Evolutionary conservation across 2,329 filamentous ascomycete genomes (phyloP), one percentile per base, ranked within the genome.

Genomic region (Raffaelea ambrosiae): DNA sequence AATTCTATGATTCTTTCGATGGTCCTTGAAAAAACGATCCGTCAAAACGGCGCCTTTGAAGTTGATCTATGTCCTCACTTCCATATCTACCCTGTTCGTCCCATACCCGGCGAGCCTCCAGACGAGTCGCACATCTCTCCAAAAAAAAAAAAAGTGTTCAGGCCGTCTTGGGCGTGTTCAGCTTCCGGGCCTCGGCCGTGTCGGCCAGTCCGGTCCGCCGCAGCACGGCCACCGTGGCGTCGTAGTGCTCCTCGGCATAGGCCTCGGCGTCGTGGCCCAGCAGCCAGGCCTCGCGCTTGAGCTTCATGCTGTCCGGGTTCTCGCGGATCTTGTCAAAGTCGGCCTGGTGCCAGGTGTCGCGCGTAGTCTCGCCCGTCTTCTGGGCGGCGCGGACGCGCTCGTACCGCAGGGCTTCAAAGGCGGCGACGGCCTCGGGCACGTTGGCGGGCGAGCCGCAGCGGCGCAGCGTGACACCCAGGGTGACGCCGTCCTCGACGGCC

Each of bases 401-500:
- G 38, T 63, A 63, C 19, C 61, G 52, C 18, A 63, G 48, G 20
- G 59, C 59, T 50, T 63, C 61, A 13, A 59, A 63, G 0, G 59
- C 57, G 8, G 55, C 56, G 4, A 61, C 44, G 8, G 59, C 60
- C 11, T 50, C 50, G 2, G 59, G 59, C 11, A 60, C 57, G 26
- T 23, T 19, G 31, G 45, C 46, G 9, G 42, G 26, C 3, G 21
- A 20, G 18, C 44, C 49, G 13, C 46, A 47, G 20, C 48, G 47
- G 19, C 51, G 50, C 42, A 54, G 50, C 5, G 47, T 38, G 50
- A 67, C 63, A 4, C 69, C 71, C 5, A 74, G 54, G 3, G 68
- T 68, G 1, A 70, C 66, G 4, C 68, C 72, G 56, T 75, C 72
- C 56, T 75, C 71, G 58, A 76, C 69, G 0, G 69, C 68, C 55